phyloP scores from a whole-genome alignment of 495 filamentous ascomycete genomes.

The Penicillium dipodomyicola region DNA sequence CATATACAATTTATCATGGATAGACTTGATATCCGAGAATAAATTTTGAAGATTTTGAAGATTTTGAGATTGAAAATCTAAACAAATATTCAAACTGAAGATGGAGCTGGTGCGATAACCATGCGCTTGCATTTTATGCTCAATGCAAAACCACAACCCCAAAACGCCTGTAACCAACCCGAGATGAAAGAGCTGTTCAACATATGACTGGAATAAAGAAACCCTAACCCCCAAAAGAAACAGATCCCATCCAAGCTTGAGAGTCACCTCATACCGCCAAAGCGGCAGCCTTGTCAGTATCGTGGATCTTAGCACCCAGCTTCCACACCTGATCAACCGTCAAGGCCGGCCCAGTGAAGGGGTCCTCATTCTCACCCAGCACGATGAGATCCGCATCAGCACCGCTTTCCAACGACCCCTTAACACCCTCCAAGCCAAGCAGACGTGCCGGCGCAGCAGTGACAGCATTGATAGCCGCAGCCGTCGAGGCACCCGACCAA shows the following conservation, averaged over 20 bases:
- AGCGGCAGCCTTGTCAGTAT: constrained; percentile 30
- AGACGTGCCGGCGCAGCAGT: constrained; percentile 71
- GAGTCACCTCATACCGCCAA: constrained; percentile 7
- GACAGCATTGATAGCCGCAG: constrained; percentile 65
- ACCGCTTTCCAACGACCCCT: constrained; percentile 64
- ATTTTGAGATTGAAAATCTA: background rate
- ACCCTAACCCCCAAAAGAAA: constrained; percentile 5
- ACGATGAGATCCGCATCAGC: constrained; percentile 81
- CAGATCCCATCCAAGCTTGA: background rate
- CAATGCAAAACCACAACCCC: constrained; percentile 3
- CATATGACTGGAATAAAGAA: constrained; percentile 2
- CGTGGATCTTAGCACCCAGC: constrained; percentile 57
- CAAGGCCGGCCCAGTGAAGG: constrained; percentile 45
- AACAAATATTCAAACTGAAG: background rate
- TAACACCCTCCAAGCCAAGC: constrained; percentile 62
- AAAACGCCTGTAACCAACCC: constrained; percentile 6
- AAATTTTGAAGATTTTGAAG: background rate
- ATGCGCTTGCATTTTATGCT: constrained; percentile 1
- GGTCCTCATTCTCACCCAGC: constrained; percentile 53
- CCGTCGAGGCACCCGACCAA: constrained; percentile 63
- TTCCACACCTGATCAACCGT: constrained; percentile 76
- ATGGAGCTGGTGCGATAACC: background rate
- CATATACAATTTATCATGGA: background rate
- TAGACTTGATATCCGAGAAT: background rate
- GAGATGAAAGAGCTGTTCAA: constrained; percentile 1